phyloP scores from a whole-genome alignment of 2,329 filamentous ascomycete genomes.

The Ascochyta lentis region DNA sequence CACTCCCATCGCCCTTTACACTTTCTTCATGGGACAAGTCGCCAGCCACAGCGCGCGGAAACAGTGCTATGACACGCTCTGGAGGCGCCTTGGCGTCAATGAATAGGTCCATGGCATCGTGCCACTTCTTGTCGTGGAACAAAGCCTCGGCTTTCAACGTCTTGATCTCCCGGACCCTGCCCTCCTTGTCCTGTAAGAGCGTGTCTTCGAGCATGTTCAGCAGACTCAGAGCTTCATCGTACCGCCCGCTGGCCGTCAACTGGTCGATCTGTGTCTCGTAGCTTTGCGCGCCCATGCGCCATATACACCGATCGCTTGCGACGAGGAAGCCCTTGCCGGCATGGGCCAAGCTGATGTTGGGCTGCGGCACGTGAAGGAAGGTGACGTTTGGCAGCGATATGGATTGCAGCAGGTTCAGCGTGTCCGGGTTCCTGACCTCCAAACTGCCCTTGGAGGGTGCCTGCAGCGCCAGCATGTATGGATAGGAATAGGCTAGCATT shows the following conservation, averaged over 20 bases:
- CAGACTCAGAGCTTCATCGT: constrained; percentile 92
- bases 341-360: constrained; percentile 92
- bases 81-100: constrained; percentile 89
- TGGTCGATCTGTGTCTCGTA: constrained; percentile 90
- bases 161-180: constrained; percentile 82
- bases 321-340: constrained; percentile 96
- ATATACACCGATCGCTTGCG: constrained; percentile 86
- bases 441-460: constrained; percentile 81
- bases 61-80: constrained; percentile 84
- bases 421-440: constrained; percentile 92
- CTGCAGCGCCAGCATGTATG: constrained; percentile 88
- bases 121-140: constrained; percentile 83
- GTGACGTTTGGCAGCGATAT: constrained; percentile 82
- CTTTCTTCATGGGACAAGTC: constrained; percentile 71
- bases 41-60: constrained; percentile 83
- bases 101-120: constrained; percentile 87
- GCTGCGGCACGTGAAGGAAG: constrained; percentile 88
- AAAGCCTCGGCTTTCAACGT: constrained; percentile 88
- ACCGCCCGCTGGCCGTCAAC: constrained; percentile 73
- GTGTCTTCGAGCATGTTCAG: constrained; percentile 92
- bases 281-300: constrained; percentile 93
- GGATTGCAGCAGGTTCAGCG: constrained; percentile 85
- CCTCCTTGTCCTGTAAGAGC: constrained; percentile 79
- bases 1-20: constrained; percentile 55
- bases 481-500: constrained; percentile 93